Evolutionary conservation across 2,329 filamentous ascomycete species (phyloP).

Genomic region (Herpotrichia juniperi): DNA sequence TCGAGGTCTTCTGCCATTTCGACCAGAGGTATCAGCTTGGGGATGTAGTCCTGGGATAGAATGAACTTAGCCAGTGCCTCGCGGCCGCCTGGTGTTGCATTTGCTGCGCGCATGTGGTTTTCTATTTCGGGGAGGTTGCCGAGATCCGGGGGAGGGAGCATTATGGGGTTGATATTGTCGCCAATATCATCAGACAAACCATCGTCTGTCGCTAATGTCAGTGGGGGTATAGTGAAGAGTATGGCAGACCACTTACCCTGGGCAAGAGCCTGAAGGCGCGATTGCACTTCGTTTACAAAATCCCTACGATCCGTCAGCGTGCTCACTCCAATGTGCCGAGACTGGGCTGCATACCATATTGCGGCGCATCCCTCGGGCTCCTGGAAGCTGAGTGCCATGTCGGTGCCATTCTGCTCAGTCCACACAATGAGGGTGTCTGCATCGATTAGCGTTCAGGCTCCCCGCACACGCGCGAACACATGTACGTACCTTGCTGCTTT

Average conservation of each 20-base stretch:
- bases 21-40: constrained; percentile 84
- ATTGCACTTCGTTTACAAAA: constrained; percentile 86
- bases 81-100: constrained; percentile 73
- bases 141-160: constrained; percentile 80
- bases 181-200: constrained; percentile 86
- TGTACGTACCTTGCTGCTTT: constrained; percentile 85
- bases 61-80: constrained; percentile 89
- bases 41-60: constrained; percentile 83
- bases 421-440: constrained; percentile 96
- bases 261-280: constrained; percentile 68
- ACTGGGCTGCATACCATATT: constrained; percentile 73
- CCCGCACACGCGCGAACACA: not conserved
- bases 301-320: constrained; percentile 65
- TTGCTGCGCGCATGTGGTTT: constrained; percentile 79
- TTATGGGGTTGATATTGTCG: constrained; percentile 72
- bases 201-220: constrained; percentile 65
- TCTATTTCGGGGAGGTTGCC: constrained; percentile 85
- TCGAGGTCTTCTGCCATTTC: constrained; percentile 90
- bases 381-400: constrained; percentile 98
- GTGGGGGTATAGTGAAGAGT: not conserved
- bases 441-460: constrained; percentile 23
- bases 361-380: constrained; percentile 91
- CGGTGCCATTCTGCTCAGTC: constrained; percentile 88
- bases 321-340: constrained; percentile 7
- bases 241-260: constrained; percentile 59